Evolutionary conservation across 805 yeast genomes (phyloP).

Genomic region (Limtongia smithiae): DNA sequence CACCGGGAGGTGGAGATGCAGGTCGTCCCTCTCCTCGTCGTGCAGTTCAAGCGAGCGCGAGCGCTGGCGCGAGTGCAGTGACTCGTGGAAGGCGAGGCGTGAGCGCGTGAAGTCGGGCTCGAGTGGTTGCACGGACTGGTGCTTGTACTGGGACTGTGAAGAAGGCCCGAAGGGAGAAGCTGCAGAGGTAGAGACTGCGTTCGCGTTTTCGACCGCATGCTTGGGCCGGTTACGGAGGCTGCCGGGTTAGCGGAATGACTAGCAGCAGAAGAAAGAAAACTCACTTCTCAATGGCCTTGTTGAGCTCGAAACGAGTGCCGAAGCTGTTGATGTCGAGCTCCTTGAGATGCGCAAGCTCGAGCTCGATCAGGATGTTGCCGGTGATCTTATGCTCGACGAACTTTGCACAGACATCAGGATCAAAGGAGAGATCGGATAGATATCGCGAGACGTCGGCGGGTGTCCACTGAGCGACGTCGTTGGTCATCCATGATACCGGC

Average conservation of each 20-base stretch:
- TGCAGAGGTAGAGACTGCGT: not conserved
- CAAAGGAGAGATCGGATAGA: conserved; percentile 71
- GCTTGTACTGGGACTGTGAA: conserved; percentile 4
- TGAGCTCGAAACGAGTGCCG: conserved; percentile 91
- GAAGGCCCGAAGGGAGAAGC: not conserved
- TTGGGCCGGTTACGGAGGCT: not conserved
- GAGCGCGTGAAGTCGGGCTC: conserved; percentile 5
- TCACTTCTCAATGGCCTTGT: conserved; percentile 74
- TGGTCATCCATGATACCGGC: no score
- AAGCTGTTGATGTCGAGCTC: conserved; percentile 89
- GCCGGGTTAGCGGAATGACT: not conserved
- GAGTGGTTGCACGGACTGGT: conserved; percentile 14
- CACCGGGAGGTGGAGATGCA: no score
- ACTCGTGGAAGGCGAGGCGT: conserved; percentile 5
- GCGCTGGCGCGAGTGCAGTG: conserved; percentile 21
- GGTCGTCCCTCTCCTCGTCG: conserved; percentile 7
- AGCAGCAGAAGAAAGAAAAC: not conserved
- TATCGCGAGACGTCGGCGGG: conserved; percentile 82
- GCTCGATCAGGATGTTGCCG: conserved; percentile 77
- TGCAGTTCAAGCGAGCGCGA: conserved; percentile 21
- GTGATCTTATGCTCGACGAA: conserved; percentile 86
- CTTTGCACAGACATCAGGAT: conserved; percentile 65
- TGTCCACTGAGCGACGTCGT: conserved; percentile 55
- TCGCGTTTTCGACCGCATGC: not conserved
- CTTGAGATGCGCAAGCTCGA: conserved; percentile 80